Conservation (phyloP, 805 yeast genomes). For the Cyberlindnera meyerae region DNA sequence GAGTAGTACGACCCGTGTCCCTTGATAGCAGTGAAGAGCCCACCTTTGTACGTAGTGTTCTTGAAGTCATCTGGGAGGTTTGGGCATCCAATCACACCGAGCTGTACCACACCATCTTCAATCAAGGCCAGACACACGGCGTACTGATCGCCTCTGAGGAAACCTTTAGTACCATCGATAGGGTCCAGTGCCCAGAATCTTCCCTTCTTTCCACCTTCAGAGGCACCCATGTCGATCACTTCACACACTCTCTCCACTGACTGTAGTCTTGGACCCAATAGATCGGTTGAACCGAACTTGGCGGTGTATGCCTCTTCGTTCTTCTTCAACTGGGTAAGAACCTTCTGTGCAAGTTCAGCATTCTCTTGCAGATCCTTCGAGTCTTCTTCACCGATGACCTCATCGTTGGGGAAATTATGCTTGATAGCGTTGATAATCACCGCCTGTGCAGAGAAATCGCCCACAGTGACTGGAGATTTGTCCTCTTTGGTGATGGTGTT, state of each 20-base stretch:
- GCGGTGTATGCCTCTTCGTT: conserved; percentile 43
- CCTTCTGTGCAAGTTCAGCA: conserved; percentile 43
- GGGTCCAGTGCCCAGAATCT: conserved; percentile 98
- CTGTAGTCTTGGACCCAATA: conserved; percentile 35
- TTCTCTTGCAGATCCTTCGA: conserved; percentile 60
- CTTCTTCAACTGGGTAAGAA: conserved; percentile 53
- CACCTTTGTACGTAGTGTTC: conserved; percentile 50
- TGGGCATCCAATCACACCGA: conserved; percentile 97
- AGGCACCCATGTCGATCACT: conserved; percentile 75
- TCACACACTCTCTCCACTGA: conserved; percentile 47
- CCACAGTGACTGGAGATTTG: conserved; percentile 91
- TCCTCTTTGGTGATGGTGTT: conserved; percentile 72
- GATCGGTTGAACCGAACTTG: conserved; percentile 16
- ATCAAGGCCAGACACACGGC: conserved; percentile 92
- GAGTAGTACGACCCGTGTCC: conserved; percentile 58
- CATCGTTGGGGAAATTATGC: conserved; percentile 76
- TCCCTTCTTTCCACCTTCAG: conserved; percentile 71
- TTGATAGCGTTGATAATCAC: conserved; percentile 79
- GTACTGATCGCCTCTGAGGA: conserved; percentile 91
- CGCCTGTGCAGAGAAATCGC: conserved; percentile 96
- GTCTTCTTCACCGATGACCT: conserved; percentile 92
- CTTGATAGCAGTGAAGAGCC: conserved; percentile 64
- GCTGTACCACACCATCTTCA: conserved; percentile 75
- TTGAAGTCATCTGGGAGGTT: conserved; percentile 51
- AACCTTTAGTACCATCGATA: conserved; percentile 97